Base-by-base conservation (phyloP, 768 basidiomycete genomes). In the Exsudoporus frostii region DNA sequence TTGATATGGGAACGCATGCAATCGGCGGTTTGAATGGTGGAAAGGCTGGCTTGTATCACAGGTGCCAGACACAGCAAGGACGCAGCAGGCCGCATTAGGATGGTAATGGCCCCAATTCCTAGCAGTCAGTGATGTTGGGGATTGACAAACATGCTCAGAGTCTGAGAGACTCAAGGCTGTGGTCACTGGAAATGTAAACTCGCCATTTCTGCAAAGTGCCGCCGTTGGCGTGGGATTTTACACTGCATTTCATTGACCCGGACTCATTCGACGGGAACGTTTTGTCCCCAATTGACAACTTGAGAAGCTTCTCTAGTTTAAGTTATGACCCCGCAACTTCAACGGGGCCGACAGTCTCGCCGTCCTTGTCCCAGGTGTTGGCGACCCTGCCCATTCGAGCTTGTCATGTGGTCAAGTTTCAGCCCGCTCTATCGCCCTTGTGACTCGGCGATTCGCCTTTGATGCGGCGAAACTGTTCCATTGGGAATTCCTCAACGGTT, bases 301-400 rank as follows among this genome's bases (percentile, higher is more conserved):
- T n/a, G n/a, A n/a, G n/a, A n/a, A n/a, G n/a, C n/a, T 37, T 50
- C n/a, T 20, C 32, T 41, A 6, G 36, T 24, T 11, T 41, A 40
- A 22, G 17, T 19, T 1, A 17, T 17, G 10, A 24, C 32, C 19
- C 15, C 61, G 61, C 61, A 63, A 25, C 36, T 37, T 50, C 39
- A 11, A 52, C 55, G 48, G 61, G 58, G 55, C 62, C 62, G 62
- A 63, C 45, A 14, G 3, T 48, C 25, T 51, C 57, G 14, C 45
- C 44, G 52, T 15, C 36, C 32, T 30, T 17, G n/a, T 47, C 50
- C 33, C 45, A 30, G 32, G 48, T 13, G 10, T 33, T n/a, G 4
- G 17, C 13, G 20, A n/a, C 15, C 47, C 20, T 6, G 17, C 7
- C 24, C 37, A 15, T 50, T 32, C 13, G 27, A n/a, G 4, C 10